Evolutionary conservation across 2,329 filamentous ascomycete genomes (phyloP), one percentile per base, ranked within the genome.

Genomic region (Aureobasidium sp.): DNA sequence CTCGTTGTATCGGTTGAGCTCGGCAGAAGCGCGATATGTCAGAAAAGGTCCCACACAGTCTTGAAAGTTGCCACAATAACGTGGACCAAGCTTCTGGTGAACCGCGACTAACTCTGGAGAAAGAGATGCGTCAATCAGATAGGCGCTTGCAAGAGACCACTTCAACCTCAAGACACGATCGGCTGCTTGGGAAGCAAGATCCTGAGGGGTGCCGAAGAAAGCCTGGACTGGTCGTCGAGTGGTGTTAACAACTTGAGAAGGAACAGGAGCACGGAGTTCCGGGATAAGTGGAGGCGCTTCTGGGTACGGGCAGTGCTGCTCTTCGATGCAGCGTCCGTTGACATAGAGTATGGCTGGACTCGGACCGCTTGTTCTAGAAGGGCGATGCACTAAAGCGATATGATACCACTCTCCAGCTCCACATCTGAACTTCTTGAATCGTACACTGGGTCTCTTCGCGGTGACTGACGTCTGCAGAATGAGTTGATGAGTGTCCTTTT

Each of bases 51-150:
- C 94, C 15, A 99, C 81, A 67, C 91, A 94, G 70, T 99, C 94
- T 74, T 99, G 94, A 68, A 96, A 96, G 71, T 99, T 99, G 17
- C 94, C 94, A 70, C 91, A 87, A 68, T 99, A 99, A 52, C 91
- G 85, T 27, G 91, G 89, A 0, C 94, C 93, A 19, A 99, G 85
- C 54, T 92, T 89, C 71, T 88, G 90, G 69, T 96, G 90, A 0
- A 99, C 94, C 14, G 93, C 88, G 61, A 99, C 81, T 64, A 96
- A 83, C 73, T 99, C 94, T 70, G 97, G 93, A 63, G 91, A 96
- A 39, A 97, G 78, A 0, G 87, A 84, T 63, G 96, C 90, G 62
- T 93, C 88, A 65, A 97, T 91, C 5, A 99, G 78, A 72, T 97
- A 90, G 0, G 91, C 91, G 53, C 90, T 92, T 29, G 91, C 92